Percentiles rank a stretch among this genome's conserved stretches.
These are phyloP conservation scores for Ophiosphaerella korrae DNA, from an alignment of 2,329 filamentous ascomycete species.

Conservation along the genomic window DNA sequence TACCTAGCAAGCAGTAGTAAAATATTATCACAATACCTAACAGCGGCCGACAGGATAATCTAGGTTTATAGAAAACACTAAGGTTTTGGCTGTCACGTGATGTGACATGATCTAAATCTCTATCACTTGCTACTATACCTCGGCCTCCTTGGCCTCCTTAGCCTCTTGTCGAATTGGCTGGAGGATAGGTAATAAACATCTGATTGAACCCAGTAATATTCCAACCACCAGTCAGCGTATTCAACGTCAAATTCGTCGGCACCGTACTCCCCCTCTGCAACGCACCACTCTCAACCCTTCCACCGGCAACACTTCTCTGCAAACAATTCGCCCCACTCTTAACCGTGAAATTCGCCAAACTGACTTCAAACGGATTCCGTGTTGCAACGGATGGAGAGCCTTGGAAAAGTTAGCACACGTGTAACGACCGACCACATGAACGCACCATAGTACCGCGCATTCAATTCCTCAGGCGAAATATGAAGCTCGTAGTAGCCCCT, in stretches of 20 bases:
- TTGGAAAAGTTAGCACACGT: constrained; percentile 5
- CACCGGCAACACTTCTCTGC: constrained; percentile 52
- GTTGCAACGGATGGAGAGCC: constrained; percentile 59
- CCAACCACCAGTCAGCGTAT: constrained; percentile 35
- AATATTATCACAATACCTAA: too few relatives aligned
- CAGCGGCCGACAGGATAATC: too few relatives aligned
- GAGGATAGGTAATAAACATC: constrained; percentile 33
- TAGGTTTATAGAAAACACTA: too few relatives aligned
- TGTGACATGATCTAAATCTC: too few relatives aligned
- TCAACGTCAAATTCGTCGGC: constrained; percentile 40
- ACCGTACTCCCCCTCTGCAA: constrained; percentile 48
- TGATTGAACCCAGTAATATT: constrained; percentile 33
- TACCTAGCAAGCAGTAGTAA: too few relatives aligned
- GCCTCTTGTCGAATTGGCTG: neutral
- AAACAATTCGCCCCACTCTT: constrained; percentile 64
- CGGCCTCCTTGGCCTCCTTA: neutral
- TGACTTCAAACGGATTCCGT: constrained; percentile 67
- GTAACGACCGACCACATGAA: neutral
- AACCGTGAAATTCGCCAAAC: constrained; percentile 72
- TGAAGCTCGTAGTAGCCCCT: constrained; percentile 71
- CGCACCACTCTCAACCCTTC: constrained; percentile 59
- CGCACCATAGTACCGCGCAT: constrained; percentile 67
- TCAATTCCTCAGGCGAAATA: constrained; percentile 58
- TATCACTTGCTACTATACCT: too few relatives aligned
- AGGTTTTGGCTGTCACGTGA: too few relatives aligned